phyloP scores from a whole-genome alignment of 2,329 filamentous ascomycete species.

The Xylariaceae sp. region DNA sequence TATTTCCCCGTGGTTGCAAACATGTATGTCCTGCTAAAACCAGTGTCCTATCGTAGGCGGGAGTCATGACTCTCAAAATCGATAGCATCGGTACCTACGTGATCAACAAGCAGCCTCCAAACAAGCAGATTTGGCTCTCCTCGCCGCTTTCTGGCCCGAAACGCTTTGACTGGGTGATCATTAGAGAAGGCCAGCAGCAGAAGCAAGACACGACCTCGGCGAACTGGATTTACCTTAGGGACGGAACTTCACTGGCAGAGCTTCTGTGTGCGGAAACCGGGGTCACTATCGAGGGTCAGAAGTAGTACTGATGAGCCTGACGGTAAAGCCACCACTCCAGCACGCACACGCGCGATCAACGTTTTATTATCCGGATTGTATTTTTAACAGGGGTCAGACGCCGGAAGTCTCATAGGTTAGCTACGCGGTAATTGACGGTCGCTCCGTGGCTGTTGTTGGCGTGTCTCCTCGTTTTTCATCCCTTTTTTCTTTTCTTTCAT shows the following conservation, averaged over 20 bases:
- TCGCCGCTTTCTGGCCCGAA: slow-evolving; percentile 89
- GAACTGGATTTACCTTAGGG: slow-evolving; percentile 82
- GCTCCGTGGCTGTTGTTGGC: neutral
- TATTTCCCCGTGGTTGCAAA: neutral
- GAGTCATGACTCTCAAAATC: slow-evolving; percentile 73
- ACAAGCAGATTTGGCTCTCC: slow-evolving; percentile 95
- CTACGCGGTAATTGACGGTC: neutral
- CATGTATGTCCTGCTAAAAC: slow-evolving; percentile 7
- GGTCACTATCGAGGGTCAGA: slow-evolving; percentile 41
- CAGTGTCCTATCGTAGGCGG: slow-evolving; percentile 52
- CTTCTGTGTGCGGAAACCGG: slow-evolving; percentile 72
- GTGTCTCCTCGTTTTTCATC: neutral
- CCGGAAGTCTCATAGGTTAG: neutral
- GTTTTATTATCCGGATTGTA: neutral
- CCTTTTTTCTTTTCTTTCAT: neutral
- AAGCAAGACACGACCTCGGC: slow-evolving; percentile 72
- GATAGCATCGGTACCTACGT: slow-evolving; percentile 75
- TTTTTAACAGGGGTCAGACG: too few relatives aligned
- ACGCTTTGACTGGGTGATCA: slow-evolving; percentile 82
- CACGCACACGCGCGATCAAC: neutral
- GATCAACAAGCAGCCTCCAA: slow-evolving; percentile 96
- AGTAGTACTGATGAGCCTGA: neutral
- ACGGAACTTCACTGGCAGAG: slow-evolving; percentile 69
- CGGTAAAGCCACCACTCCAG: neutral
- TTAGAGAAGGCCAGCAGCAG: slow-evolving; percentile 66